Percentiles rank a stretch among this genome's conserved stretches.
These are phyloP conservation scores for Brettanomyces anomalus DNA, from an alignment of 805 yeast species.

Conservation along the genomic window DNA sequence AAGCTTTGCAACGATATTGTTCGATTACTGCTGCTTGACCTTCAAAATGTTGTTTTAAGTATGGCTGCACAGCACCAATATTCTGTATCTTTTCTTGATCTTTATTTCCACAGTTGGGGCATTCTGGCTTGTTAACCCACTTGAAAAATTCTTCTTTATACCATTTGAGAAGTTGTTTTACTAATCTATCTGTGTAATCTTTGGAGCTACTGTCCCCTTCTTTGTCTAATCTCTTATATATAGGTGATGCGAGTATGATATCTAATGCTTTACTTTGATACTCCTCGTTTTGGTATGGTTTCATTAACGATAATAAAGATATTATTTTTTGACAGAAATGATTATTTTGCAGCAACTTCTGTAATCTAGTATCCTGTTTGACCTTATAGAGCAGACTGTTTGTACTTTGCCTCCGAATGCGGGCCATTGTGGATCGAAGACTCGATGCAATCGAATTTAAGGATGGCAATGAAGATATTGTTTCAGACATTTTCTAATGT, in stretches of 20 bases:
- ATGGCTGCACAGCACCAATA: constrained; percentile 28
- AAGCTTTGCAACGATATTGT: constrained; percentile 48
- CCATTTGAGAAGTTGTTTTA: constrained; percentile 51
- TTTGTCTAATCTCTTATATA: constrained; percentile 39
- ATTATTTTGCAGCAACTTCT: neutral
- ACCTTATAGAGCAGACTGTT: neutral
- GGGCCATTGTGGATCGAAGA: neutral
- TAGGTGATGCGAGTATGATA: constrained; percentile 51
- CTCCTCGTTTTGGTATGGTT: constrained; percentile 4
- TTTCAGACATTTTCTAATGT: no score
- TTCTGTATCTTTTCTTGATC: constrained; percentile 36
- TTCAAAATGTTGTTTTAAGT: constrained; percentile 31
- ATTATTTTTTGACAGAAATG: neutral
- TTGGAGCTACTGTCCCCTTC: constrained; percentile 10
- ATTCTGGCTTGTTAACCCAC: constrained; percentile 73
- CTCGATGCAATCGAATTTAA: no score
- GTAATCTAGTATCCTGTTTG: neutral
- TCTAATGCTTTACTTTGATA: constrained; percentile 53
- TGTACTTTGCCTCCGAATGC: neutral
- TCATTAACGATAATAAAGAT: neutral
- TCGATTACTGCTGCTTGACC: constrained; percentile 56
- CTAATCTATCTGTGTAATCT: constrained; percentile 48
- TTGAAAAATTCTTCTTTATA: constrained; percentile 72
- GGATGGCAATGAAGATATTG: no score
- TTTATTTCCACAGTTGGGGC: constrained; percentile 40